Base-by-base conservation (phyloP, 257 asterid genomes). In the Solanum clarkiae region DNA sequence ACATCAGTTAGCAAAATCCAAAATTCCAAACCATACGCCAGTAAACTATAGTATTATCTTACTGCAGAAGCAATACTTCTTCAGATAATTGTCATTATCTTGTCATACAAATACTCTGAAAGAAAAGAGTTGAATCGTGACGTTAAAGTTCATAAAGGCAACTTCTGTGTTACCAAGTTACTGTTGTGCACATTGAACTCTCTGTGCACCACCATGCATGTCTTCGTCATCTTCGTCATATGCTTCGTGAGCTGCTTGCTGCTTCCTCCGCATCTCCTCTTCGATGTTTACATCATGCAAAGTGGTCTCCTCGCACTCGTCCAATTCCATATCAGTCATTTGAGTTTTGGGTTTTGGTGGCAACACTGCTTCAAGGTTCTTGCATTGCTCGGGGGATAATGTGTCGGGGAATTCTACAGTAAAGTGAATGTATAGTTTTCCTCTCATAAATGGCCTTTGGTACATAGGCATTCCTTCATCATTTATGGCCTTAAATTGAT, bases 381-480 rank as follows among this genome's bases (percentile, higher is more conserved):
- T 85, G 84, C 84, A 59, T 45, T 85, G 88, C 16, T 85, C 90
- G 1, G 63, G 85, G 26, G 85, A 75, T 68, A 88, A 83, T 1
- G 84, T 65, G 18, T 88, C 88, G 0, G 90, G 90, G 80, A 88
- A 88, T 12, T 88, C 90, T 55, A 88, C 88, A 2, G 86, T 53
- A 26, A 88, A 88, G 75, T 88, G 88, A 26, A 88, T 85, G 84
- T 88, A 88, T 42, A 88, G 77, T 18, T 88, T 88, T 47, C 90
- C 90, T 66, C 80, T 88, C 90, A 88, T 88, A 86, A 88, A 88
- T 16, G 88, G 84, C 70, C 83, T 88, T 55, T 57, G 86, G 80
- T 88, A 85, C 83, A 88, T 88, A 0, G 90, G 88, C 90, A 88
- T 88, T 49, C 88, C 90, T 85, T 88, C 90, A 56, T 88, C 88